Evolutionary conservation across 495 filamentous ascomycete species (phyloP).

Genomic region (Hapsidospora chrysogenum): DNA sequence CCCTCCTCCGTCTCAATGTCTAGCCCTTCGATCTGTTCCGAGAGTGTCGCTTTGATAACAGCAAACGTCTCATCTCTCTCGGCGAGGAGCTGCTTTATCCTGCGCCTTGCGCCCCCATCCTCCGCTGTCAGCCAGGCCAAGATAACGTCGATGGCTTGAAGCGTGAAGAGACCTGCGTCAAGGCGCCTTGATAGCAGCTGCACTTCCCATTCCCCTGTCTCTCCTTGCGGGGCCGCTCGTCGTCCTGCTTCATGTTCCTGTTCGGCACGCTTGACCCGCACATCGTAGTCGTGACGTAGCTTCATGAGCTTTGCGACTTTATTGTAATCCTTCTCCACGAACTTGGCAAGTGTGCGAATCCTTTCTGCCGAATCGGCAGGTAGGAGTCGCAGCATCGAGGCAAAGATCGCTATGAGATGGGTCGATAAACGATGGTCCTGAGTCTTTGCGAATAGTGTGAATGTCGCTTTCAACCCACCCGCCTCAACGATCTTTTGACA

Average conservation of each 20-base stretch:
- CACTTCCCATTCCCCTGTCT: conserved; percentile 33
- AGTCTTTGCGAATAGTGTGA: conserved; percentile 84
- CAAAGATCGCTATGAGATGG: conserved; percentile 80
- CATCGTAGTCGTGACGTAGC: conserved; percentile 54
- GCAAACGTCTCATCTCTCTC: conserved; percentile 49
- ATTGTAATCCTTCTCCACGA: conserved; percentile 86
- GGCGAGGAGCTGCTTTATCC: conserved; percentile 44
- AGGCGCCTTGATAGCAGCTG: conserved; percentile 75
- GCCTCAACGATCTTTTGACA: conserved; percentile 67
- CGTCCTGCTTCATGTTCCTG: conserved; percentile 6
- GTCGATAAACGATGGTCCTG: conserved; percentile 55
- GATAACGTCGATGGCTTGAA: conserved; percentile 78
- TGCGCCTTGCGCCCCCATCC: conserved; percentile 60
- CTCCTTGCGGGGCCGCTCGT: conserved; percentile 46
- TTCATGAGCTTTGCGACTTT: conserved; percentile 56
- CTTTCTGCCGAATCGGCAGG: conserved; percentile 64
- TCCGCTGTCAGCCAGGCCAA: conserved; percentile 89
- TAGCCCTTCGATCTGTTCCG: conserved; percentile 50
- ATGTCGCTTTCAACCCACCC: conserved; percentile 70
- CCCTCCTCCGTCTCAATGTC: conserved; percentile 34
- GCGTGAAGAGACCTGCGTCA: conserved; percentile 70
- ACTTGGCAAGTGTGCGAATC: conserved; percentile 80
- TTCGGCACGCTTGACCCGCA: conserved; percentile 48
- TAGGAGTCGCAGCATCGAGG: conserved; percentile 63
- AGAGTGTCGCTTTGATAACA: conserved; percentile 47